phyloP scores from a whole-genome alignment of 306 rosid genomes.

The Prunus persica region DNA sequence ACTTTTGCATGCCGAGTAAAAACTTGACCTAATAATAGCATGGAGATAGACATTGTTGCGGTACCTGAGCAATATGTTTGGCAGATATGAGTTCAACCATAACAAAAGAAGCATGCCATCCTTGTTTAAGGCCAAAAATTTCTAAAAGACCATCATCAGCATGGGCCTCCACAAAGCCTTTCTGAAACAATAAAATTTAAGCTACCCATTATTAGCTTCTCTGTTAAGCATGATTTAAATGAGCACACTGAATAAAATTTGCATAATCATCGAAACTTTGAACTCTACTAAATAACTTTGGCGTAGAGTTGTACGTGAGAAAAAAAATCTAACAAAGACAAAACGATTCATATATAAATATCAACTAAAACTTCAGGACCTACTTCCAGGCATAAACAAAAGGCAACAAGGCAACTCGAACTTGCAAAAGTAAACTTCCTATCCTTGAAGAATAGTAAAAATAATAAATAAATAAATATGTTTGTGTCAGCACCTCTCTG shows the following conservation, averaged over 20 bases:
- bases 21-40: background rate
- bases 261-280: background rate
- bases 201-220: background rate
- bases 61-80: slow-evolving; percentile 96
- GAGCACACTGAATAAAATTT: background rate
- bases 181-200: slow-evolving; percentile 41
- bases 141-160: slow-evolving; percentile 93
- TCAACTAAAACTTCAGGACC: background rate
- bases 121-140: slow-evolving; percentile 95
- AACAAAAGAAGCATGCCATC: slow-evolving; percentile 99
- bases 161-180: slow-evolving; percentile 92
- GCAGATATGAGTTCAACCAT: slow-evolving; percentile 94
- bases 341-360: background rate
- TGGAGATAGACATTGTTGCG: background rate
- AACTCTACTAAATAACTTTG: background rate
- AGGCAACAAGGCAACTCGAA: background rate
- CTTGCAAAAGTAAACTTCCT: background rate
- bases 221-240: background rate
- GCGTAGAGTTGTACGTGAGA: background rate
- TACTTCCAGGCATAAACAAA: background rate
- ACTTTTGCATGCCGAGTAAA: background rate
- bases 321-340: no score
- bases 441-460: background rate
- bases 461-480: background rate
- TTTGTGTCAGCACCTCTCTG: background rate